phyloP scores from a whole-genome alignment of 2,329 filamentous ascomycete species.

The Pseudocercospora macadamiae region DNA sequence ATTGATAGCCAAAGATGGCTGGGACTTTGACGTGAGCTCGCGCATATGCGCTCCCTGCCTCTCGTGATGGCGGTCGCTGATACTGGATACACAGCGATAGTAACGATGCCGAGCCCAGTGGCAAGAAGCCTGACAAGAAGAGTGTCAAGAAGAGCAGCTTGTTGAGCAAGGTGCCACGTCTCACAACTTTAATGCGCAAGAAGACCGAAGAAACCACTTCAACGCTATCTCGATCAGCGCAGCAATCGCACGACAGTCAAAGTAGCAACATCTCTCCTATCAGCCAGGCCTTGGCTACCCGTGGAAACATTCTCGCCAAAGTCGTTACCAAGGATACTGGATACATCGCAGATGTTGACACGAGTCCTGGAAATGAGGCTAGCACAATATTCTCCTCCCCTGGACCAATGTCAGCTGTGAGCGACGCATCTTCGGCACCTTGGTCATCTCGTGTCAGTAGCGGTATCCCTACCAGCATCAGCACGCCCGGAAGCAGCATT shows the following conservation, averaged over 20 bases:
- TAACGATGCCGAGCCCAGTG: neutral
- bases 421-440: neutral
- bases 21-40: neutral
- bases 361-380: neutral
- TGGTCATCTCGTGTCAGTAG: conserved; percentile 2
- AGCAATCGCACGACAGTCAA: too few species aligned
- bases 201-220: neutral
- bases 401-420: conserved; percentile 4
- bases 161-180: conserved; percentile 1
- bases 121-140: neutral
- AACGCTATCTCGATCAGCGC: too few species aligned
- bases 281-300: conserved; percentile 1
- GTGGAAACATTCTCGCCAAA: neutral
- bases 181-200: neutral
- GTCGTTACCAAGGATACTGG: neutral
- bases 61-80: neutral
- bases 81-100: neutral
- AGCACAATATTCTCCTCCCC: neutral
- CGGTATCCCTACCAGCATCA: neutral
- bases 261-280: too few species aligned
- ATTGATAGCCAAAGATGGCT: neutral
- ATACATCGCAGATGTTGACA: neutral
- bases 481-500: conserved; percentile 6
- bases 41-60: neutral
- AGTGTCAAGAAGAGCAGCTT: neutral